These are phyloP conservation scores for Coniella vitis DNA, from an alignment of 2,329 filamentous ascomycete genomes.

Conservation along the genomic window DNA sequence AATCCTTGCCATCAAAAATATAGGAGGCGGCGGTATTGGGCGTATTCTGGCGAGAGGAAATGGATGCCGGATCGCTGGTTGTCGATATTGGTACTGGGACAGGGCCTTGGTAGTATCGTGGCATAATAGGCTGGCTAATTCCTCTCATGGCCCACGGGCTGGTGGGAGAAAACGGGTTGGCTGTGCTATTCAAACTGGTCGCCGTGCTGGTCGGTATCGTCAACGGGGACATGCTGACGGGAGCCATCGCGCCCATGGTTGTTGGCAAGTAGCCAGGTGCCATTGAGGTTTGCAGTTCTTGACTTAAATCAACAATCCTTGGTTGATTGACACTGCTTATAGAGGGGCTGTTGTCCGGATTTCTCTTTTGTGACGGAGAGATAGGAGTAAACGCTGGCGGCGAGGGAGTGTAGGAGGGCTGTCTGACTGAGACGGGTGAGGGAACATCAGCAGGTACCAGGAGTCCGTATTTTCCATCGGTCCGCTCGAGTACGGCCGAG, in stretches of 20 bases:
- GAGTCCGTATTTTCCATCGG: constrained; percentile 72
- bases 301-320: constrained; percentile 8
- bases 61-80: constrained; percentile 17
- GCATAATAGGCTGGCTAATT: constrained; percentile 20
- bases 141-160: constrained; percentile 22
- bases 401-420: constrained; percentile 20
- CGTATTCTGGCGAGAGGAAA: constrained; percentile 16
- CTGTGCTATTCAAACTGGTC: constrained; percentile 11
- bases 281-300: constrained; percentile 22
- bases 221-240: constrained; percentile 19
- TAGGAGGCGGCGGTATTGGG: constrained; percentile 26
- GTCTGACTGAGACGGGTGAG: constrained; percentile 38
- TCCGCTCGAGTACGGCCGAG: constrained; percentile 63
- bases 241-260: constrained; percentile 19
- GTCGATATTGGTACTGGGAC: constrained; percentile 18
- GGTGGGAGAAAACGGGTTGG: constrained; percentile 7
- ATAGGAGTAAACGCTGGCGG: constrained; percentile 18
- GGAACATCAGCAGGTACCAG: constrained; percentile 57
- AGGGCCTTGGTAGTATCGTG: constrained; percentile 25
- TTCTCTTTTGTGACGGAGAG: constrained; percentile 19
- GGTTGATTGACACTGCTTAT: constrained; percentile 28
- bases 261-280: constrained; percentile 25
- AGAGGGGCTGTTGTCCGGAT: constrained; percentile 25
- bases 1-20: constrained; percentile 46
- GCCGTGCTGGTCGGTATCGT: constrained; percentile 11